These are phyloP conservation scores for Wickerhamomyces xylosicus DNA, from an alignment of 805 yeast species.

Conservation along the genomic window DNA sequence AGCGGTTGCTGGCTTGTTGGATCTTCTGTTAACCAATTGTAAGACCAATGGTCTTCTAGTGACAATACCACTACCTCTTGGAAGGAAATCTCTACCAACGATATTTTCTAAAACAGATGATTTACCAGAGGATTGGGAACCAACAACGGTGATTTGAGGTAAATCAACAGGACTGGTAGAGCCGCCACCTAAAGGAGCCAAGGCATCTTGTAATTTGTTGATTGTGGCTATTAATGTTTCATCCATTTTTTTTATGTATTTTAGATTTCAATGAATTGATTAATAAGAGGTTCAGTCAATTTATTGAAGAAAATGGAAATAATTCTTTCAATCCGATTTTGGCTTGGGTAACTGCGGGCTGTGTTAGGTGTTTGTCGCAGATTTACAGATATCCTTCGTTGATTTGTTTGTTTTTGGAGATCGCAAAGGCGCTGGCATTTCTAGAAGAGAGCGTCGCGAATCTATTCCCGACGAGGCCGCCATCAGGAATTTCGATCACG, in stretches of 20 bases:
- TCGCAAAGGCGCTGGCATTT: no score
- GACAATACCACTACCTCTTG: conserved; percentile 89
- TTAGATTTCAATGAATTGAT: background rate
- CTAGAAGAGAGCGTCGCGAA: no score
- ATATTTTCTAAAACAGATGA: conserved; percentile 85
- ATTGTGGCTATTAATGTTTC: conserved; percentile 66
- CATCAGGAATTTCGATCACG: no score
- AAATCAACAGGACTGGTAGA: conserved; percentile 50
- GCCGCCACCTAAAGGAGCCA: conserved; percentile 81
- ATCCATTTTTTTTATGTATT: conserved; percentile 40
- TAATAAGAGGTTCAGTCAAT: no score
- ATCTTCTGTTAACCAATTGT: conserved; percentile 66
- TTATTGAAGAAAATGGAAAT: no score
- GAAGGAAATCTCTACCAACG: conserved; percentile 85
- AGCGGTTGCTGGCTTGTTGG: conserved; percentile 20
- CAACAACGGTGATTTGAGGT: conserved; percentile 93
- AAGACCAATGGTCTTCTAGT: conserved; percentile 81
- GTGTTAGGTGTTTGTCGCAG: no score
- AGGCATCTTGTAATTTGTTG: conserved; percentile 76
- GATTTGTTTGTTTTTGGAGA: no score
- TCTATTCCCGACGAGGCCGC: no score
- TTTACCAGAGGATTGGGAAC: conserved; percentile 85
- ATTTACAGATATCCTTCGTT: no score
- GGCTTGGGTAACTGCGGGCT: no score
- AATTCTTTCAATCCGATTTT: no score